A percentile compares a stretch with the other conserved stretches of the same genome.
phyloP scores from a whole-genome alignment of 1,139 yeast species.

The Nakaseomyces nivariensis region DNA sequence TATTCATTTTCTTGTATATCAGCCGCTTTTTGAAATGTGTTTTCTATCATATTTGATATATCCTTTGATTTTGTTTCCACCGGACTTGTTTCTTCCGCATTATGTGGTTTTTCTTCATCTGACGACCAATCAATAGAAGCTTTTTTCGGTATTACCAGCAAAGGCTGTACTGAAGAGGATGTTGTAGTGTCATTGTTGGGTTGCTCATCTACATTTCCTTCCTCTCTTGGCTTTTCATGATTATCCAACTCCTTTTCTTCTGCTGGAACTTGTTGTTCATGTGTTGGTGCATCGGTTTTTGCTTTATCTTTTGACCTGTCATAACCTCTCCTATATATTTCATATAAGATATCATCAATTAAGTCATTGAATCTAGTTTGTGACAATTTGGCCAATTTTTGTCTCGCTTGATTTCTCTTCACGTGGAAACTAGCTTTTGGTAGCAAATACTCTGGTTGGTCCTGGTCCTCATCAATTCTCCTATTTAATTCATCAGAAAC shows the following conservation, averaged over 20 bases:
- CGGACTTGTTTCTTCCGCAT: not conserved
- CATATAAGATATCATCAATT: conserved; percentile 80
- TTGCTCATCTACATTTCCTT: not conserved
- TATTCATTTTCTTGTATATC: conserved; percentile 1
- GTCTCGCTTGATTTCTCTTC: conserved; percentile 91
- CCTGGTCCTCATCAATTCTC: conserved; percentile 43
- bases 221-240: not conserved
- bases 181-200: conserved; percentile 4
- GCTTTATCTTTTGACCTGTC: not conserved
- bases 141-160: conserved; percentile 64
- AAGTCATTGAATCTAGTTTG: conserved; percentile 77
- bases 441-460: conserved; percentile 53
- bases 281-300: too few species aligned
- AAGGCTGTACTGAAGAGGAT: conserved; percentile 34
- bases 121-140: conserved; percentile 77
- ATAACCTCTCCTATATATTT: conserved; percentile 66
- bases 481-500: conserved; percentile 85
- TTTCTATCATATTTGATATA: conserved; percentile 1
- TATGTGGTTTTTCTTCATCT: conserved; percentile 47
- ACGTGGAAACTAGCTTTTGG: conserved; percentile 79
- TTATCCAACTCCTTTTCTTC: not conserved
- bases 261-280: not conserved
- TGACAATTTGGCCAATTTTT: conserved; percentile 79
- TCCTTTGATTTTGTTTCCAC: conserved; percentile 1
- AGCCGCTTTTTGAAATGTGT: not conserved